These are phyloP conservation scores for Arthrobotrys pseudoclavata DNA, from an alignment of 2,329 filamentous ascomycete species.

Conservation along the genomic window DNA sequence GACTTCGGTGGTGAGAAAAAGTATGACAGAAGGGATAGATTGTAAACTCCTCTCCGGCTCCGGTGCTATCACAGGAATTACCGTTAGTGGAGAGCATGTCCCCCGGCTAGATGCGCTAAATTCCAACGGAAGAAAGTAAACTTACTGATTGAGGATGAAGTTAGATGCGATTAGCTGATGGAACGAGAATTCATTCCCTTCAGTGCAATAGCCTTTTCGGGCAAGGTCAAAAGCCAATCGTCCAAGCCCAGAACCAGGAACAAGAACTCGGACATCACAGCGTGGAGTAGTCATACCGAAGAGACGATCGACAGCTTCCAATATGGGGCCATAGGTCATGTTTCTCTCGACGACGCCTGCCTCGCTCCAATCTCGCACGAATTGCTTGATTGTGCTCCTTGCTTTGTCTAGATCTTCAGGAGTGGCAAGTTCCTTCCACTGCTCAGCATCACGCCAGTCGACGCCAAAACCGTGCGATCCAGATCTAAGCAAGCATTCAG, in stretches of 20 bases:
- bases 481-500: constrained; percentile 79
- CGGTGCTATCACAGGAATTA: constrained; percentile 74
- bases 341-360: constrained; percentile 81
- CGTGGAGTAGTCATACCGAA: constrained; percentile 62
- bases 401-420: constrained; percentile 87
- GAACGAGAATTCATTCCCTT: constrained; percentile 82
- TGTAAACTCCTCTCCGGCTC: constrained; percentile 74
- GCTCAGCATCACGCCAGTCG: constrained; percentile 65
- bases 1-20: constrained; percentile 85
- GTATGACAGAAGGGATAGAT: constrained; percentile 88
- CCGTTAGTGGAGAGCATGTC: neutral
- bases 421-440: constrained; percentile 80
- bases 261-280: constrained; percentile 75
- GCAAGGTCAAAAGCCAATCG: constrained; percentile 90
- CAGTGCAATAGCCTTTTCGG: constrained; percentile 72
- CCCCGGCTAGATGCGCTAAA: neutral
- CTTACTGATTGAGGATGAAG: constrained; percentile 69
- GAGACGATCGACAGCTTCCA: constrained; percentile 72
- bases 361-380: constrained; percentile 93
- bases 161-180: constrained; percentile 91
- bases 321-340: constrained; percentile 81
- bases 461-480: constrained; percentile 78
- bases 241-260: constrained; percentile 90
- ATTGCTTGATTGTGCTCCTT: constrained; percentile 89
- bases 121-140: neutral